These are phyloP conservation scores for Erythrophleum ivorense DNA, from an alignment of 331 rosid genomes.

Conservation along the genomic window DNA sequence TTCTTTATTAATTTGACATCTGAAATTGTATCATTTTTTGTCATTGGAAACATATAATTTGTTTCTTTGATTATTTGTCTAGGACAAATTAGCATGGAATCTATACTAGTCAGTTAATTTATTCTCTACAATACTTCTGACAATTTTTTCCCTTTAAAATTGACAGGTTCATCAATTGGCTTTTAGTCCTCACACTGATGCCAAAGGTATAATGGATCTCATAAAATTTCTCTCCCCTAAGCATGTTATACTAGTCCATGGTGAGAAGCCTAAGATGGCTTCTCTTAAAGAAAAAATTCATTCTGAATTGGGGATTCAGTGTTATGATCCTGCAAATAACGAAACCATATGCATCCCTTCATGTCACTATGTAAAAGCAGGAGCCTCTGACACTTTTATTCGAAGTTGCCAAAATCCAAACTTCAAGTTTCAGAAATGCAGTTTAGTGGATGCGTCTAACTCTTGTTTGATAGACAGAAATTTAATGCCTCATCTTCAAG, in stretches of 20 bases:
- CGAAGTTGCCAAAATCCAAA: conserved; percentile 66
- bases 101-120: background rate
- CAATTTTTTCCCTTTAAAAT: background rate
- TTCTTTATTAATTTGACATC: background rate
- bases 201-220: conserved; percentile 98
- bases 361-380: conserved; percentile 58
- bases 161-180: conserved; percentile 92
- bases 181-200: conserved; percentile 94
- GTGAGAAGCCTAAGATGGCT: conserved; percentile 89
- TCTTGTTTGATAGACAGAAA: conserved; percentile 37
- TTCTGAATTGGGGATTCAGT: conserved; percentile 80
- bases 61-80: background rate
- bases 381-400: conserved; percentile 57
- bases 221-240: conserved; percentile 90
- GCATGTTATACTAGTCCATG: conserved; percentile 89
- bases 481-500: conserved; percentile 52
- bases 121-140: conserved; percentile 29
- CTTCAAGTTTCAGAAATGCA: conserved; percentile 62
- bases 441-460: conserved; percentile 39
- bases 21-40: background rate
- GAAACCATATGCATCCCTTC: conserved; percentile 69
- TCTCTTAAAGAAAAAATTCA: conserved; percentile 74
- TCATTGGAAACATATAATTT: background rate
- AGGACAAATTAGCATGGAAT: background rate
- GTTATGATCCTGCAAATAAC: conserved; percentile 81